These are phyloP conservation scores for Fusarium foetens DNA, from an alignment of 2,329 filamentous ascomycete genomes.

Conservation along the genomic window DNA sequence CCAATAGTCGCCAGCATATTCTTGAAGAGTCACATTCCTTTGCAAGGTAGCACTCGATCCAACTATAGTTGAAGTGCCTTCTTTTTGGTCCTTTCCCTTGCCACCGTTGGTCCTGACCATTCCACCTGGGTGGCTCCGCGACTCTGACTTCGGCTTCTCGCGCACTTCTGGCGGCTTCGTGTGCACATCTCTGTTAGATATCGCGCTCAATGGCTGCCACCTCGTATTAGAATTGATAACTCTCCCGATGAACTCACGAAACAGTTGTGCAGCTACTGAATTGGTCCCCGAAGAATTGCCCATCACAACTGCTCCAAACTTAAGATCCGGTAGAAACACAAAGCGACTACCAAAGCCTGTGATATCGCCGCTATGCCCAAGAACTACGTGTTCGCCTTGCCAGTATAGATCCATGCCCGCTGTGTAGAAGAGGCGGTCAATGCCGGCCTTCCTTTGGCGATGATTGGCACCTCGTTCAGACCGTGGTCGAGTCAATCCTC, in stretches of 20 bases:
- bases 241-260: conserved; percentile 37
- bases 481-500: conserved; percentile 36
- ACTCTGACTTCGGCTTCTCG: not conserved
- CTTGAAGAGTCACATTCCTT: conserved; percentile 11
- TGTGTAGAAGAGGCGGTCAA: conserved; percentile 27
- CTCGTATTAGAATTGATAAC: not conserved
- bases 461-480: conserved; percentile 26
- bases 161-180: rapidly evolving
- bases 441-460: conserved; percentile 8
- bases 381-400: conserved; percentile 36
- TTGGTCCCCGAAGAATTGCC: conserved; percentile 38
- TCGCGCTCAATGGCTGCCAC: not conserved
- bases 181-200: rapidly evolving
- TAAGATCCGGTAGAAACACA: conserved; percentile 42
- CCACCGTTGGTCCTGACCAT: rapidly evolving
- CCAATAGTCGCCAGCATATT: conserved; percentile 40
- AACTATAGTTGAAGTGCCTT: no score
- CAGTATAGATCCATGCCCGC: conserved; percentile 40
- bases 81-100: rapidly evolving
- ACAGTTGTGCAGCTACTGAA: conserved; percentile 28
- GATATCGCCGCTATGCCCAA: conserved; percentile 42
- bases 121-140: rapidly evolving
- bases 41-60: not conserved
- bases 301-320: conserved; percentile 42
- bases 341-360: conserved; percentile 42